Evolutionary conservation across 2,329 filamentous ascomycete species (phyloP).

Genomic region (Neurospora sp.): DNA sequence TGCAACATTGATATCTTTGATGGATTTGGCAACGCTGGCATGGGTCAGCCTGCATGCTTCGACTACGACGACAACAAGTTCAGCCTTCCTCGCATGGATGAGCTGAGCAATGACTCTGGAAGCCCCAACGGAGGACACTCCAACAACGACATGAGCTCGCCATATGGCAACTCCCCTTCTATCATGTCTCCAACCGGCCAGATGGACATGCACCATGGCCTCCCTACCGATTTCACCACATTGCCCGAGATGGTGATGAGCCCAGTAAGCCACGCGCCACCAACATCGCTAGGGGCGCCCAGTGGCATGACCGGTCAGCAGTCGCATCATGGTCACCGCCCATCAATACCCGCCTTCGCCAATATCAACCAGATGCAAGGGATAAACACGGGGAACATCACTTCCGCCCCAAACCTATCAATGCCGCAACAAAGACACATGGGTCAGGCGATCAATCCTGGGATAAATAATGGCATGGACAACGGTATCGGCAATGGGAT

Average conservation of each 20-base stretch:
- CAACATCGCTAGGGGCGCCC: constrained; percentile 14
- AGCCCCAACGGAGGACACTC: constrained; percentile 25
- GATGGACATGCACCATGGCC: constrained; percentile 36
- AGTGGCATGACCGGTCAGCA: constrained; percentile 17
- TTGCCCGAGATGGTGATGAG: constrained; percentile 47
- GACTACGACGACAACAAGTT: constrained; percentile 38
- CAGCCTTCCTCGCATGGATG: constrained; percentile 30
- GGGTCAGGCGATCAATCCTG: constrained; percentile 17
- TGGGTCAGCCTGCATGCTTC: constrained; percentile 42
- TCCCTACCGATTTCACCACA: constrained; percentile 33
- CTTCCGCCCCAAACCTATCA: constrained; percentile 23
- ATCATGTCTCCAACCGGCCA: constrained; percentile 39
- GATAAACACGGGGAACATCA: constrained; percentile 23
- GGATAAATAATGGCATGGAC: constrained; percentile 18
- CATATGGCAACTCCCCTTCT: constrained; percentile 42
- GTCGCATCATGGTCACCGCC: constrained; percentile 19
- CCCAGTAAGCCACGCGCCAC: constrained; percentile 29
- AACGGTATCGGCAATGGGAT: constrained; percentile 11
- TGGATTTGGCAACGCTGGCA: constrained; percentile 52
- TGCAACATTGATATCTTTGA: constrained; percentile 53
- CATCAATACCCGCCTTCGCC: constrained; percentile 24
- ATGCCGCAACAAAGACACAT: constrained; percentile 24
- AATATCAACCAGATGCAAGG: constrained; percentile 25
- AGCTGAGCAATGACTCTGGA: constrained; percentile 28
- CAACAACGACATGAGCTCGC: constrained; percentile 35